Base-by-base conservation (phyloP, 371 early-diverging fungal genomes). In the Phascolomyces articulosus region DNA sequence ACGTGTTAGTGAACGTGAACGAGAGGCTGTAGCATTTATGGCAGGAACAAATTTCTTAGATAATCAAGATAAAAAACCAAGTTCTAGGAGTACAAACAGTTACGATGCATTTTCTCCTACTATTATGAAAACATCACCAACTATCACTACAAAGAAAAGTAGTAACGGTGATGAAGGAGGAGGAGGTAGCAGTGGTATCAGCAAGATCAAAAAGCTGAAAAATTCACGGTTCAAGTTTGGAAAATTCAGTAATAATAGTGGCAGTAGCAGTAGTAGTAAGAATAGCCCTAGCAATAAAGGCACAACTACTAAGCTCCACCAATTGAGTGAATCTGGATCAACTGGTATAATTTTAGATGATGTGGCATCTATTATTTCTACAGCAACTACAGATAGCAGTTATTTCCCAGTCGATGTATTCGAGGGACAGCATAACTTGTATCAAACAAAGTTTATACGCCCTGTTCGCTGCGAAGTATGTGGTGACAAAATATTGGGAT, bases 401-500 rank as follows among this genome's bases (percentile, higher is more conserved):
- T 34, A 34, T 34, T 34, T 34, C 11, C 16, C 16, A 15, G 34
- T 21, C 11, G 23, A 53, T 11, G 28, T 4, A 10, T 4, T 4
- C 16, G 28, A 29, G n/a, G 56, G 38, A 44, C 91, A 91, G 44
- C 91, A 91, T 62, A 58, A 61, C 15, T 86, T 91, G 66, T 66
- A 75, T 20, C 72, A 73, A 26, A 78, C 84, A 41, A 65, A 80
- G 21, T 90, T 82, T 57, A 20, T 87, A 44, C 78, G 85, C 16
- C 88, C 90, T 0, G 73, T 85, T 28, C 86, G 87, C 26, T 93
- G 95, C 65, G 91, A 92, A 28, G 71, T 72, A 51, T 95, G 95
- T 63, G 79, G 80, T 28, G 94, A 94, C 49, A 90, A 91, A 63
- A 78, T 94, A 34, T 90, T 93, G 90, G 87, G 91, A 27, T 69